phyloP scores from a whole-genome alignment of 2,329 filamentous ascomycete species.

The Septoria linicola region DNA sequence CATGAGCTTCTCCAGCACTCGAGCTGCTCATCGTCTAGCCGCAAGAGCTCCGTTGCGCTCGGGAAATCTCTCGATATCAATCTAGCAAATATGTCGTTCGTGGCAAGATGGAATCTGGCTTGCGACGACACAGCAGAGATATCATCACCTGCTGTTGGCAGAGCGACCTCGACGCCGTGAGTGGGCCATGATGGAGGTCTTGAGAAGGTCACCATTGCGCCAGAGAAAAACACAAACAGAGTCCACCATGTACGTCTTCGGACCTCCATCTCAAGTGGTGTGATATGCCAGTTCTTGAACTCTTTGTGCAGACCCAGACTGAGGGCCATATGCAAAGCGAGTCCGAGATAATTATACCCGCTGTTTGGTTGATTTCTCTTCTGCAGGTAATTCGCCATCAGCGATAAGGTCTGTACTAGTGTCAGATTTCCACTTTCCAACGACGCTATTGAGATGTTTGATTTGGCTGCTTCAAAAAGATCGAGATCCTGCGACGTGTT shows the following conservation, averaged over 20 bases:
- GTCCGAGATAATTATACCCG: conserved; percentile 51
- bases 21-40: conserved; percentile 43
- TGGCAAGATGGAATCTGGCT: conserved; percentile 48
- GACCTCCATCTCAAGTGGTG: conserved; percentile 40
- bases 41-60: conserved; percentile 44
- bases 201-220: conserved; percentile 53
- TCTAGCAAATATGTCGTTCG: conserved; percentile 47
- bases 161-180: conserved; percentile 45
- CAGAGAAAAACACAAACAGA: conserved; percentile 49
- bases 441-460: conserved; percentile 47
- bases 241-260: conserved; percentile 40
- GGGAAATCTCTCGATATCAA: conserved; percentile 50
- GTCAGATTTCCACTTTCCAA: conserved; percentile 52
- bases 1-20: conserved; percentile 42
- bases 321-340: conserved; percentile 53
- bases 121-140: conserved; percentile 49
- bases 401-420: conserved; percentile 48
- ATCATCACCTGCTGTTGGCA: conserved; percentile 49
- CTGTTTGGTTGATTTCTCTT: conserved; percentile 54
- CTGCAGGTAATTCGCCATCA: conserved; percentile 52
- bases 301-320: conserved; percentile 53
- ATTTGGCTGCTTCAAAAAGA: conserved; percentile 48
- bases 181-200: conserved; percentile 49
- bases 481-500: conserved; percentile 45
- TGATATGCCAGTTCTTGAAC: conserved; percentile 49